Conservation (phyloP, 192 early-diverging fungal genomes). For the Umbelopsis vinacea region DNA sequence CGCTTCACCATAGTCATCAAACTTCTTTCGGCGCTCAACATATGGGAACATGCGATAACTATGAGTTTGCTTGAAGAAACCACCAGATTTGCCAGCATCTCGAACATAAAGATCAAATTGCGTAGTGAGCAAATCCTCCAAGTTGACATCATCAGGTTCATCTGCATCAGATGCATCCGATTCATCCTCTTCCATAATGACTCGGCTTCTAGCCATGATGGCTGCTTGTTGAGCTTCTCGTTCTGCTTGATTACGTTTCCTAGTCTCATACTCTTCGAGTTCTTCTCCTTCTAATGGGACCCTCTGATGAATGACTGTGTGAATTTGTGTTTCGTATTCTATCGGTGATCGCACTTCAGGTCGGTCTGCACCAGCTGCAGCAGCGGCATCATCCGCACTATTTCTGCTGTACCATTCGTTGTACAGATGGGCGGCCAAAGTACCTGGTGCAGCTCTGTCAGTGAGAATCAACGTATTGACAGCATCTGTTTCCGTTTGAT, state of each 20-base stretch:
- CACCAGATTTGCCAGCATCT: constrained; percentile 72
- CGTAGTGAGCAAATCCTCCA: constrained; percentile 50
- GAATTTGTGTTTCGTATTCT: constrained; percentile 30
- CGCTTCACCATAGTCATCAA: constrained; percentile 82
- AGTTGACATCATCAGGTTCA: constrained; percentile 59
- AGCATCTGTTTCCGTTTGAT: background rate
- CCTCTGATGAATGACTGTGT: constrained; percentile 54
- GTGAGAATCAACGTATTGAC: constrained; percentile 79
- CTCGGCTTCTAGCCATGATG: constrained; percentile 61
- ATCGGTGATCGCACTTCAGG: constrained; percentile 36
- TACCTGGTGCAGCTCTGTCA: constrained; percentile 73
- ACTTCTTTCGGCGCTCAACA: constrained; percentile 75
- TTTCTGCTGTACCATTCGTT: constrained; percentile 60
- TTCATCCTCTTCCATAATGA: constrained; percentile 83
- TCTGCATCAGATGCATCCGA: constrained; percentile 57
- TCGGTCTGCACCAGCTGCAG: constrained; percentile 22
- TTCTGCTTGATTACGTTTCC: constrained; percentile 67
- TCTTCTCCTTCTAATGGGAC: constrained; percentile 89
- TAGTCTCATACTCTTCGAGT: constrained; percentile 68
- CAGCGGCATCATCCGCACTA: constrained; percentile 30
- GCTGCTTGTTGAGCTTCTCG: constrained; percentile 78
- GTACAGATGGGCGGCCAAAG: constrained; percentile 70
- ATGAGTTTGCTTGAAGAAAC: constrained; percentile 78
- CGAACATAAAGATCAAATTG: constrained; percentile 87
- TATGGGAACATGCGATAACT: constrained; percentile 91